Conservation (phyloP, 768 basidiomycete species). For the Coprinopsis cinerea region DNA sequence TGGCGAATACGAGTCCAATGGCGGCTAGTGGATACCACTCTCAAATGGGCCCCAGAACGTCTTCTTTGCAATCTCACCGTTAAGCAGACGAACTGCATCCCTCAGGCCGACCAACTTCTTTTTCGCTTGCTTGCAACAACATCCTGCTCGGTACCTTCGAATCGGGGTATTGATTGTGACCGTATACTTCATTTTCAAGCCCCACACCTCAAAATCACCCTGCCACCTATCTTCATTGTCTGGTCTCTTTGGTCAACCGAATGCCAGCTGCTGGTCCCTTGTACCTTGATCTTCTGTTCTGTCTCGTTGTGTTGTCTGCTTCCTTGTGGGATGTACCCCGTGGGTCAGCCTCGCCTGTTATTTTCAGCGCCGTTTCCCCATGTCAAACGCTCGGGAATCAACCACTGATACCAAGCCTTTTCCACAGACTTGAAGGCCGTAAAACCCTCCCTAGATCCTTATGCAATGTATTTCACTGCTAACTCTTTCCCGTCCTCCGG, state of each 20-base stretch:
- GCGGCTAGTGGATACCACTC: too few relatives aligned
- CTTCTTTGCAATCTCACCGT: too few relatives aligned
- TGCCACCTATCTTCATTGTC: conserved; percentile 80
- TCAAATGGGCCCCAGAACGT: too few relatives aligned
- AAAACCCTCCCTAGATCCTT: conserved; percentile 79
- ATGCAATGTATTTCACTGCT: conserved; percentile 86
- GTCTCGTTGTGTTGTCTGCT: conserved; percentile 52
- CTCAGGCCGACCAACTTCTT: too few relatives aligned
- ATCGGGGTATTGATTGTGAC: too few relatives aligned
- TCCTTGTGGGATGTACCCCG: conserved; percentile 50
- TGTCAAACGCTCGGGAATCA: neutral
- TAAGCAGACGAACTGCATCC: too few relatives aligned
- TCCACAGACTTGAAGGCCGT: conserved; percentile 59
- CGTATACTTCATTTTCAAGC: too few relatives aligned
- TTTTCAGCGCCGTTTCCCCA: neutral
- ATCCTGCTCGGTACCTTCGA: too few relatives aligned
- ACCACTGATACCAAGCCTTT: conserved; percentile 1
- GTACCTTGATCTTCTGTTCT: conserved; percentile 61
- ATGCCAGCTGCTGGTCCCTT: conserved; percentile 59
- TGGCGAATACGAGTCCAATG: too few relatives aligned
- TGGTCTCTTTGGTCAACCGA: conserved; percentile 68
- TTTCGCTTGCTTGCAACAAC: too few relatives aligned
- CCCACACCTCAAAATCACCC: conserved; percentile 71
- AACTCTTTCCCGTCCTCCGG: conserved; percentile 83
- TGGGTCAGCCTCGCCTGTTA: conserved; percentile 36